A percentile compares a stretch with the other conserved stretches of the same genome.
phyloP scores from a whole-genome alignment of 1,284 basidiomycete species.

The Crucibulum cyathiforme region DNA sequence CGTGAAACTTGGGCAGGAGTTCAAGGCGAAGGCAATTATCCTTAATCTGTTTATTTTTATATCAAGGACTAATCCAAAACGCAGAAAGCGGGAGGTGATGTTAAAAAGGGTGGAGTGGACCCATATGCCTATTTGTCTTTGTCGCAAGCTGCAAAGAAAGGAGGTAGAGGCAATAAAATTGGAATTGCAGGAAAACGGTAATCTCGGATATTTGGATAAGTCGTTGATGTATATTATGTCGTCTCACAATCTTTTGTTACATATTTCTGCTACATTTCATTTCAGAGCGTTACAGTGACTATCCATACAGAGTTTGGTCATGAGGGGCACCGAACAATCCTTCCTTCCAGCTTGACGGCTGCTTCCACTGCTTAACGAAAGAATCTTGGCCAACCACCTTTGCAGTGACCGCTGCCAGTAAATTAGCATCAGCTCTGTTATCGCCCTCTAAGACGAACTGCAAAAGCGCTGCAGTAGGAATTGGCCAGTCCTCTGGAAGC shows the following conservation, averaged over 20 bases:
- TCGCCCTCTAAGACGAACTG: conserved; percentile 82
- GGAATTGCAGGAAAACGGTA: conserved; percentile 61
- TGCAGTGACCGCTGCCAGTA: conserved; percentile 62
- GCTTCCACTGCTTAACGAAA: conserved; percentile 52
- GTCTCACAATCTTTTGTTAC: too few relatives aligned
- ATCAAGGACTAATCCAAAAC: conserved; percentile 7
- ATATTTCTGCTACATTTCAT: too few relatives aligned
- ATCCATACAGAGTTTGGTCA: conserved; percentile 74
- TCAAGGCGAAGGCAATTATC: conserved; percentile 78
- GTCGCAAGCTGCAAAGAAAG: conserved; percentile 80
- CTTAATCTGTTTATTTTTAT: conserved; percentile 1
- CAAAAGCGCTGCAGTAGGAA: conserved; percentile 61
- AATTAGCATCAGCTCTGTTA: conserved; percentile 72
- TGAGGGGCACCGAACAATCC: conserved; percentile 77
- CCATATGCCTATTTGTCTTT: conserved; percentile 93
- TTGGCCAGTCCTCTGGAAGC: conserved; percentile 58
- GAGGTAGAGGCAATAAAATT: conserved; percentile 48
- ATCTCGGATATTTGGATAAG: conserved; percentile 2
- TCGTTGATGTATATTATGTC: too few relatives aligned
- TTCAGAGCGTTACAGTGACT: conserved; percentile 1
- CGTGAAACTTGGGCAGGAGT: conserved; percentile 81
- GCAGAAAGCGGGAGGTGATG: conserved; percentile 91
- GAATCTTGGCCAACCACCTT: conserved; percentile 51
- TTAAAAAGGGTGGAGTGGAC: conserved; percentile 86
- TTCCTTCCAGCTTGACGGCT: conserved; percentile 68